Conservation (phyloP, 2,329 filamentous ascomycete species). For the Fusarium oxysporum region DNA sequence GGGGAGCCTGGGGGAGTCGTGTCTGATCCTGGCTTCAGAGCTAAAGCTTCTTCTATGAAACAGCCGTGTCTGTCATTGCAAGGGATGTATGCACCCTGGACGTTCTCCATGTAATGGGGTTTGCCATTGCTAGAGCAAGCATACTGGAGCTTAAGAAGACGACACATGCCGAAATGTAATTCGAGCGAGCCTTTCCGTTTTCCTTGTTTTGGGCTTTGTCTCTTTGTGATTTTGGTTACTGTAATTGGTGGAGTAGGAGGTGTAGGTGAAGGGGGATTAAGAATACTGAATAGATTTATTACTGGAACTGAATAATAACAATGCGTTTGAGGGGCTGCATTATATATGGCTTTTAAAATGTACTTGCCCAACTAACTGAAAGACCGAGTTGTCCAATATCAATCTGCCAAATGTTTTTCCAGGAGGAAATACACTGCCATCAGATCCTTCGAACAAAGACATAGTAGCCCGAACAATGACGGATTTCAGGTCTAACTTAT, state of each 20-base stretch:
- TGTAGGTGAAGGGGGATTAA: background rate
- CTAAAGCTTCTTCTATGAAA: background rate
- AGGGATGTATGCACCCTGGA: background rate
- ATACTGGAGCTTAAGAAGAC: conserved; percentile 16
- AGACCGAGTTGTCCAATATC: background rate
- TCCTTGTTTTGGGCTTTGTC: background rate
- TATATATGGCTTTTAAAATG: background rate
- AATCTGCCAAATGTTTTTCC: background rate
- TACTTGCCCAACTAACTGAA: background rate
- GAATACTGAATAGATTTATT: background rate
- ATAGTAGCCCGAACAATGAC: background rate
- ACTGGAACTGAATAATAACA: background rate
- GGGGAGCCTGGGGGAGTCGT: background rate
- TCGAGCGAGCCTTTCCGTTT: background rate
- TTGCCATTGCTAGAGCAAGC: conserved; percentile 4
- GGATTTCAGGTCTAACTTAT: rapidly evolving
- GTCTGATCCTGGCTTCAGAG: background rate
- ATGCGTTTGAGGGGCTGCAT: background rate
- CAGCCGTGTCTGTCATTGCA: conserved; percentile 17
- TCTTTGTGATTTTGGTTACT: background rate
- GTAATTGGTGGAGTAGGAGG: too few species aligned
- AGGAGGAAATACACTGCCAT: too few species aligned
- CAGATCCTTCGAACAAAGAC: background rate
- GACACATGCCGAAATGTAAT: conserved; percentile 11
- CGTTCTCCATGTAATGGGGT: background rate